phyloP scores from a whole-genome alignment of 345 rosid species.

The Raphanus raphanistrum region DNA sequence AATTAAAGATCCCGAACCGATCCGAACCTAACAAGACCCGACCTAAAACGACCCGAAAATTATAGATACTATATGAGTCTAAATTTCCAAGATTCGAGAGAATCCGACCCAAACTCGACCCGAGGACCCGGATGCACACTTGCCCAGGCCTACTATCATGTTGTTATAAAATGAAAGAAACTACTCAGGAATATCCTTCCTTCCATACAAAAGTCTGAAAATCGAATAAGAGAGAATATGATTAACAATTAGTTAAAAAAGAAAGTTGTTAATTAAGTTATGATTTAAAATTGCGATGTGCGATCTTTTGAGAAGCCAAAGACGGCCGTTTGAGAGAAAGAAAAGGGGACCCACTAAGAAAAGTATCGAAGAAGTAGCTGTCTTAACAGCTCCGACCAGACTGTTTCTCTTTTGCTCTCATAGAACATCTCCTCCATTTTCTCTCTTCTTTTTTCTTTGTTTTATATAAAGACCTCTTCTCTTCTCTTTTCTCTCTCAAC shows the following conservation, averaged over 20 bases:
- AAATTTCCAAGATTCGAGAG: too few relatives aligned
- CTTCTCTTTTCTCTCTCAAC: slow-evolving; percentile 10
- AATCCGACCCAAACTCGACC: too few relatives aligned
- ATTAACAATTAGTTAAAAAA: neutral
- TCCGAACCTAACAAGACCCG: too few relatives aligned
- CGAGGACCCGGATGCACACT: too few relatives aligned
- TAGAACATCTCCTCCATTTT: slow-evolving; percentile 32
- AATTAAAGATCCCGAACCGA: too few relatives aligned
- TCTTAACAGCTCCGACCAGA: slow-evolving; percentile 38
- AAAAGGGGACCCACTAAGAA: slow-evolving; percentile 26
- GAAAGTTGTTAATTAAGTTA: slow-evolving; percentile 15
- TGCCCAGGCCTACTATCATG: too few relatives aligned
- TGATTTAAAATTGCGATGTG: slow-evolving; percentile 12
- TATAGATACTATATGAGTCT: too few relatives aligned
- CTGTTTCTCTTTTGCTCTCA: slow-evolving; percentile 31
- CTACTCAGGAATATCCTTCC: neutral
- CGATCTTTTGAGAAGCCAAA: slow-evolving; percentile 18
- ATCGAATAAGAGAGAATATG: slow-evolving; percentile 9
- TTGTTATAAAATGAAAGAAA: neutral
- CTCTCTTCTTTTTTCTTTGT: slow-evolving; percentile 10
- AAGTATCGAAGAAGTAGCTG: slow-evolving; percentile 34
- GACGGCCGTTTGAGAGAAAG: slow-evolving; percentile 37
- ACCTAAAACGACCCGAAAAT: too few relatives aligned
- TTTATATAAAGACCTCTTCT: slow-evolving; percentile 13
- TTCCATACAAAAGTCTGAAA: neutral